These are phyloP conservation scores for Glycine tomentella DNA, from an alignment of 306 rosid species.

Conservation along the genomic window DNA sequence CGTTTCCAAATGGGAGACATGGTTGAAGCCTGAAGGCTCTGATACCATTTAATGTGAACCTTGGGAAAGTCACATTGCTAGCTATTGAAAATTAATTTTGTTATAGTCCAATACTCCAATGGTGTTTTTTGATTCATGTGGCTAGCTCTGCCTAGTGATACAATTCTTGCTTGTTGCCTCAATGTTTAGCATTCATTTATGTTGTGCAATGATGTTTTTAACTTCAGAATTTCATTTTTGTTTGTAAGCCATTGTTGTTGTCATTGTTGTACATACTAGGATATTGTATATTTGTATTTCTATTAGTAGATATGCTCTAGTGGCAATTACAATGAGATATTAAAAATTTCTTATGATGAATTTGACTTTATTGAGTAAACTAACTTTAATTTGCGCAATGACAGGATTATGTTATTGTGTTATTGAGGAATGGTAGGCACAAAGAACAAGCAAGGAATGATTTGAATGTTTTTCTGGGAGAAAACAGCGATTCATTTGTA, in stretches of 20 bases:
- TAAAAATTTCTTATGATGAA: background rate
- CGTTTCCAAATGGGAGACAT: background rate
- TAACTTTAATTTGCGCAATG: constrained; percentile 38
- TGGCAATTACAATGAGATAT: background rate
- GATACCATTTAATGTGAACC: too few relatives aligned
- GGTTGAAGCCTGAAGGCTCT: background rate
- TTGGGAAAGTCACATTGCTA: background rate
- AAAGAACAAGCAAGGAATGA: constrained; percentile 86
- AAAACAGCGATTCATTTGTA: constrained; percentile 85
- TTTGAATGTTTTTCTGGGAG: constrained; percentile 87
- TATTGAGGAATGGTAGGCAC: constrained; percentile 87
- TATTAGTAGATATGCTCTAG: background rate
- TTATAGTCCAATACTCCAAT: background rate
- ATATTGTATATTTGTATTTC: background rate
- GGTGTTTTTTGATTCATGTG: background rate
- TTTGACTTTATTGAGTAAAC: constrained; percentile 28
- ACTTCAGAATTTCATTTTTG: constrained; percentile 16
- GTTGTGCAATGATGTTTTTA: background rate
- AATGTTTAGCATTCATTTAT: constrained; percentile 23
- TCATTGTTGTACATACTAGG: background rate
- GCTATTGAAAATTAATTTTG: background rate
- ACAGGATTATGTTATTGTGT: constrained; percentile 95
- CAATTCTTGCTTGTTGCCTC: constrained; percentile 1
- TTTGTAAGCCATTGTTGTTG: background rate
- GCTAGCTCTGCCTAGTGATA: background rate